A percentile compares a stretch with the other conserved stretches of the same genome.
Evolutionary conservation across 768 basidiomycete species (phyloP).

Genomic region (Lepiota venenata): DNA sequence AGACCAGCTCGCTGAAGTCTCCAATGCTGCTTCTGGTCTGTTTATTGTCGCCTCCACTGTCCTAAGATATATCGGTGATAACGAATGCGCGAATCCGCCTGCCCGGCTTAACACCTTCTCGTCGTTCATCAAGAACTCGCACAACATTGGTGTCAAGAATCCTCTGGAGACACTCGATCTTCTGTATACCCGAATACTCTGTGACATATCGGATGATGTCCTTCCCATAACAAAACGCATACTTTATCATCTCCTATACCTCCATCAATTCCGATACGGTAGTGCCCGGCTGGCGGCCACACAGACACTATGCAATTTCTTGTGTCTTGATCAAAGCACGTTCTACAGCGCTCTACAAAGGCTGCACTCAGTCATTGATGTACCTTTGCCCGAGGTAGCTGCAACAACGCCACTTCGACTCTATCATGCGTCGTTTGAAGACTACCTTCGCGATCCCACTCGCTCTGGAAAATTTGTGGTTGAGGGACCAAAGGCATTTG

Average conservation of each 20-base stretch:
- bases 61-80: not conserved
- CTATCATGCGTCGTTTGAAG: not conserved
- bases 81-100: too few species aligned
- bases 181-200: too few species aligned
- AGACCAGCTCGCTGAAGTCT: not conserved
- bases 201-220: too few species aligned
- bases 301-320: too few species aligned
- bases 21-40: not conserved
- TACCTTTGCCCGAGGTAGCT: not conserved
- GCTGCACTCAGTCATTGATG: not conserved
- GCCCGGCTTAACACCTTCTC: too few species aligned
- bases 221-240: too few species aligned
- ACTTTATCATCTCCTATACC: too few species aligned
- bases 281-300: too few species aligned
- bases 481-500: not conserved
- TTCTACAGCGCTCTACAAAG: not conserved
- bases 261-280: too few species aligned
- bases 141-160: too few species aligned
- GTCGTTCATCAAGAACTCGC: too few species aligned
- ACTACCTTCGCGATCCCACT: not conserved
- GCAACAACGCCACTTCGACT: not conserved
- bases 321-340: not conserved
- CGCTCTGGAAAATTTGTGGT: not conserved
- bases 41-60: not conserved
- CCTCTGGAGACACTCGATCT: too few species aligned